These are phyloP conservation scores for Penicillium paxilli DNA, from an alignment of 495 filamentous ascomycete species.

Conservation along the genomic window DNA sequence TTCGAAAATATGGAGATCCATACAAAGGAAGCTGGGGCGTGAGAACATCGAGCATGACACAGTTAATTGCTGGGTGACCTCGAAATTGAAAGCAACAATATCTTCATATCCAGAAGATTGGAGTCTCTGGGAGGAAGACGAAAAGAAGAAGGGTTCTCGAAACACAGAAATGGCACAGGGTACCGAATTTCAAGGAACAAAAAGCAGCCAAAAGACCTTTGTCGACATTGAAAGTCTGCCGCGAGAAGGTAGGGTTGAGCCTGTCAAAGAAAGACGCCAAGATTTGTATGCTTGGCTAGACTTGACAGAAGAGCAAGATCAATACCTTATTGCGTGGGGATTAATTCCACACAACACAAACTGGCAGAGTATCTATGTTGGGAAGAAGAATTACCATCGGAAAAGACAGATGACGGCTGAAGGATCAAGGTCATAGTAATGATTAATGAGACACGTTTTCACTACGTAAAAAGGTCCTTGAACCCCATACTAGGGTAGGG, in stretches of 20 bases:
- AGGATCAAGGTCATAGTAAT: neutral
- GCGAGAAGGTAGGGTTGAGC: neutral
- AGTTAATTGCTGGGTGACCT: slow-evolving; percentile 6
- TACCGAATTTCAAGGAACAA: neutral
- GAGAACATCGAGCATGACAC: neutral
- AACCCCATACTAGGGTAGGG: too few species aligned
- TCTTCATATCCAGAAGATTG: slow-evolving; percentile 7
- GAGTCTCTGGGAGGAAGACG: neutral
- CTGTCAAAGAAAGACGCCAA: slow-evolving; percentile 6
- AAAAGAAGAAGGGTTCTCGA: neutral
- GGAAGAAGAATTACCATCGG: slow-evolving; percentile 13
- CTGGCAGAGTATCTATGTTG: slow-evolving; percentile 8
- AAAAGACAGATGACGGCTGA: neutral
- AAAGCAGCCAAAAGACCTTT: neutral
- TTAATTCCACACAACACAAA: slow-evolving; percentile 13
- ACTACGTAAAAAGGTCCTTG: too few species aligned
- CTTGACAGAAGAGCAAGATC: slow-evolving; percentile 9
- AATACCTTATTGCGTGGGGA: slow-evolving; percentile 9
- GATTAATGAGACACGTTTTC: neutral
- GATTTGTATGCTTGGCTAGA: slow-evolving; percentile 16
- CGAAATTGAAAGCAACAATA: slow-evolving; percentile 7
- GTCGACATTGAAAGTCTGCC: neutral
- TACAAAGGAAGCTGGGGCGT: neutral
- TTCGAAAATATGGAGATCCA: neutral
- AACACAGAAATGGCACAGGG: neutral